These are phyloP conservation scores for Periglandula ipomoeae DNA, from an alignment of 2,329 filamentous ascomycete genomes.

Conservation along the genomic window DNA sequence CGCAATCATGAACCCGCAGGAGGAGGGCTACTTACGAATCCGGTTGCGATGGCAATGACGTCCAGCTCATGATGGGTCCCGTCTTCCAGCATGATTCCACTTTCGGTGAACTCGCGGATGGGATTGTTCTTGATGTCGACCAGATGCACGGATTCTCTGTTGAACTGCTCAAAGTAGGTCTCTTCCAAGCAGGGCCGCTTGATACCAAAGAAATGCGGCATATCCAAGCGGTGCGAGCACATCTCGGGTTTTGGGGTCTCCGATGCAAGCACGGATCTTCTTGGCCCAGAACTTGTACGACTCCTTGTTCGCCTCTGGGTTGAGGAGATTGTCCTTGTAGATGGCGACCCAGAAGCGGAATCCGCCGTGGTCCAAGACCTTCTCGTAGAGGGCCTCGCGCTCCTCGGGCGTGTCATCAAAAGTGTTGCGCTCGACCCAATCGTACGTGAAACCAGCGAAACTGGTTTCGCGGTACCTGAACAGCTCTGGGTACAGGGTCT, in stretches of 20 bases:
- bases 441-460: constrained; percentile 52
- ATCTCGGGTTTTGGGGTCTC: constrained; percentile 37
- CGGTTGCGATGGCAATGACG: too few relatives aligned
- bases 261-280: constrained; percentile 41
- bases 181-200: too few relatives aligned
- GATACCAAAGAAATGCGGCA: too few relatives aligned
- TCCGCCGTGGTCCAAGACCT: constrained; percentile 41
- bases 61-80: too few relatives aligned
- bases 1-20: too few relatives aligned
- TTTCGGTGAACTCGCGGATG: too few relatives aligned
- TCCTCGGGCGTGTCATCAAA: constrained; percentile 44
- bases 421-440: constrained; percentile 43
- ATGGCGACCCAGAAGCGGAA: constrained; percentile 45
- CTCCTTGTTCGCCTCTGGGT: constrained; percentile 37
- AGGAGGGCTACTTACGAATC: too few relatives aligned
- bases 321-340: constrained; percentile 43
- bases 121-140: too few relatives aligned
- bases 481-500: constrained; percentile 37
- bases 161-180: too few relatives aligned
- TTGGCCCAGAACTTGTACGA: constrained; percentile 46
- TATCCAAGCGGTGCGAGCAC: constrained; percentile 37
- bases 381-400: constrained; percentile 38
- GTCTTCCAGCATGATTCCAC: too few relatives aligned
- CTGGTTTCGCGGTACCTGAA: constrained; percentile 42
- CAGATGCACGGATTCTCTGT: too few relatives aligned